Evolutionary conservation across 345 rosid species (phyloP).

Genomic region (Arabis hirsuta): DNA sequence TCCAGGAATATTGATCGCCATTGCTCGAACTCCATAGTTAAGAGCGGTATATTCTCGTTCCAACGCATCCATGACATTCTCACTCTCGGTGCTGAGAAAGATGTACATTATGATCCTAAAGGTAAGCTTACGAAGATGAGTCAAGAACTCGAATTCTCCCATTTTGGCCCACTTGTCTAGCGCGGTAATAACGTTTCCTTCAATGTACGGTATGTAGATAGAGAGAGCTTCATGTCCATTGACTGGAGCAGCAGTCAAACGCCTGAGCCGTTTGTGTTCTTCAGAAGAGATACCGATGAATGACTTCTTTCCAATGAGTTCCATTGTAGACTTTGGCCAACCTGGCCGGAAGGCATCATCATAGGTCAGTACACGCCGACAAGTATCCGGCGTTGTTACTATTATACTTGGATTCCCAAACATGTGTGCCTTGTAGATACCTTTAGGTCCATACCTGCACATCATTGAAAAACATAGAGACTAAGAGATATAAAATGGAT

Average conservation of each 20-base stretch:
- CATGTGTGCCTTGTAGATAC: slow-evolving; percentile 84
- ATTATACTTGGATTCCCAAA: slow-evolving; percentile 83
- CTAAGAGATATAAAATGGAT: not conserved
- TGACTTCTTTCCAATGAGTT: slow-evolving; percentile 83
- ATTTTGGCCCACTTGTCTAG: slow-evolving; percentile 67
- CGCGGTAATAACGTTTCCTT: slow-evolving; percentile 53
- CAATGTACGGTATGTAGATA: slow-evolving; percentile 49
- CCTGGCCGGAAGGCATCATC: slow-evolving; percentile 80
- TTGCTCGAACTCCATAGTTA: slow-evolving; percentile 60
- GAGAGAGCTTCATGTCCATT: slow-evolving; percentile 63
- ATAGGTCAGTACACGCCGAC: slow-evolving; percentile 62
- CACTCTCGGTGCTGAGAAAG: slow-evolving; percentile 74
- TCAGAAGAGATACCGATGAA: slow-evolving; percentile 55
- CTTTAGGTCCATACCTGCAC: slow-evolving; percentile 66
- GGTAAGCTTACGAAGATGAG: slow-evolving; percentile 76
- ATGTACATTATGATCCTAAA: slow-evolving; percentile 81
- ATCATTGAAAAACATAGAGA: slow-evolving; percentile 9
- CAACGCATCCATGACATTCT: slow-evolving; percentile 57
- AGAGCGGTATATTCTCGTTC: slow-evolving; percentile 78
- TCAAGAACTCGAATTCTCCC: slow-evolving; percentile 71
- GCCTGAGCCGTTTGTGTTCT: slow-evolving; percentile 62
- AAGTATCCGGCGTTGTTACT: slow-evolving; percentile 75
- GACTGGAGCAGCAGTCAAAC: slow-evolving; percentile 56
- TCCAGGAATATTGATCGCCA: slow-evolving; percentile 63
- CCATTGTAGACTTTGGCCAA: slow-evolving; percentile 72